Evolutionary conservation across 352 stramenopile species (phyloP).

Genomic region (Plasmopara muralis): DNA sequence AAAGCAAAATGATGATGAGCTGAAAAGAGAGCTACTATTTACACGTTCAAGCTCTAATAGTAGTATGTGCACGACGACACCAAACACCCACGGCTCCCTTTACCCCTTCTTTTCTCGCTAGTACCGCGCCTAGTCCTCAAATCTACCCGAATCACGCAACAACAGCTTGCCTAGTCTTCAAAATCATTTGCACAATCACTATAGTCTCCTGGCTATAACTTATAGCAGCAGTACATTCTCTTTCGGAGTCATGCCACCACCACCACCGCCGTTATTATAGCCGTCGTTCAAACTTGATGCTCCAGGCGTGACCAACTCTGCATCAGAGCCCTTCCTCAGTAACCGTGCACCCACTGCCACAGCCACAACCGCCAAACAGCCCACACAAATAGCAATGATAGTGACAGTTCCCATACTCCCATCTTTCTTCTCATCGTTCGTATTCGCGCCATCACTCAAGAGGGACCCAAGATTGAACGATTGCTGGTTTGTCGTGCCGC

Average conservation of each 20-base stretch:
- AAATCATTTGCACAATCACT: constrained; percentile 32
- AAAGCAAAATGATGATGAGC: no score
- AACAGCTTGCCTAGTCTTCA: constrained; percentile 18
- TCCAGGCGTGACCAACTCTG: constrained; percentile 39
- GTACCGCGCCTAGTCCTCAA: constrained; percentile 10
- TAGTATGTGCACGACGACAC: constrained; percentile 19
- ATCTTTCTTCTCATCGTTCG: background rate
- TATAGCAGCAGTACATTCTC: constrained; percentile 79
- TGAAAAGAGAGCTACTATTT: constrained; percentile 24
- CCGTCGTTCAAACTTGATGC: constrained; percentile 32
- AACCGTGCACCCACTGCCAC: constrained; percentile 59
- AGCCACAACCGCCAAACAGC: constrained; percentile 63
- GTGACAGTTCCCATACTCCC: constrained; percentile 27
- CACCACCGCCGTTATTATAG: constrained; percentile 41
- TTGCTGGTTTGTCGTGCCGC: constrained; percentile 32
- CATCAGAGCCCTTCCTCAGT: constrained; percentile 61
- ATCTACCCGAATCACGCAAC: constrained; percentile 16
- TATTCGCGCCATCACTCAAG: constrained; percentile 19
- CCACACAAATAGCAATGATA: constrained; percentile 59
- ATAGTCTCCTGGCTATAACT: constrained; percentile 48
- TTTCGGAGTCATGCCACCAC: constrained; percentile 71
- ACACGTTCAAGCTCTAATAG: constrained; percentile 11
- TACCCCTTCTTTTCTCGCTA: background rate
- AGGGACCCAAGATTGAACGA: constrained; percentile 32
- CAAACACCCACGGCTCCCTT: constrained; percentile 20